These are phyloP conservation scores for Solanum rostratum DNA, from an alignment of 257 asterid genomes.

Conservation along the genomic window DNA sequence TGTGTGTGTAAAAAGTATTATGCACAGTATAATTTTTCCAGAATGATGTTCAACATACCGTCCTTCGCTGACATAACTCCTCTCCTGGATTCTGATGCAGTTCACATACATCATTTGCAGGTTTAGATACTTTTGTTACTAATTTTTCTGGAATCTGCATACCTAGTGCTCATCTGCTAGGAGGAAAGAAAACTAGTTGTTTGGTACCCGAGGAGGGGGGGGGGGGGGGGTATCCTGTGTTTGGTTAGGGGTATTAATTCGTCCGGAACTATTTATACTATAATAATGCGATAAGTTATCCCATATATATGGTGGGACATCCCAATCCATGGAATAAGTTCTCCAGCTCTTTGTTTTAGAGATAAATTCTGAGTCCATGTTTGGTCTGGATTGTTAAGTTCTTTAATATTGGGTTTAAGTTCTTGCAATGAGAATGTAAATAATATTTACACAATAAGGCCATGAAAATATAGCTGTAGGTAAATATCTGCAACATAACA, in stretches of 20 bases:
- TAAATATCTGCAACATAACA: not conserved
- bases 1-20: not conserved
- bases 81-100: not conserved
- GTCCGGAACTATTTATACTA: not conserved
- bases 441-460: not conserved
- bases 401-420: not conserved
- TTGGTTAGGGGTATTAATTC: not conserved
- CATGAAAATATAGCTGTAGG: not conserved
- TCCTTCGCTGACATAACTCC: not conserved
- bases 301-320: not conserved
- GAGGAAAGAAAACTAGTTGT: not conserved
- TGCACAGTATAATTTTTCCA: not conserved
- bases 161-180: not conserved
- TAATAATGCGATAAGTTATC: too few relatives aligned
- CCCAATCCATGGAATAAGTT: not conserved
- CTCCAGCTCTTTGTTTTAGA: not conserved
- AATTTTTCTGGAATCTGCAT: not conserved
- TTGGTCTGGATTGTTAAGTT: not conserved
- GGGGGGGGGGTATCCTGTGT: not conserved
- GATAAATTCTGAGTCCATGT: not conserved
- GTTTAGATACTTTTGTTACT: not conserved
- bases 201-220: not conserved
- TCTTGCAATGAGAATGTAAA: not conserved
- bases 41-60: not conserved
- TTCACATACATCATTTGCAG: not conserved